Evolutionary conservation across 2,329 filamentous ascomycete genomes (phyloP).

Genomic region (Colletotrichum spaethianum): DNA sequence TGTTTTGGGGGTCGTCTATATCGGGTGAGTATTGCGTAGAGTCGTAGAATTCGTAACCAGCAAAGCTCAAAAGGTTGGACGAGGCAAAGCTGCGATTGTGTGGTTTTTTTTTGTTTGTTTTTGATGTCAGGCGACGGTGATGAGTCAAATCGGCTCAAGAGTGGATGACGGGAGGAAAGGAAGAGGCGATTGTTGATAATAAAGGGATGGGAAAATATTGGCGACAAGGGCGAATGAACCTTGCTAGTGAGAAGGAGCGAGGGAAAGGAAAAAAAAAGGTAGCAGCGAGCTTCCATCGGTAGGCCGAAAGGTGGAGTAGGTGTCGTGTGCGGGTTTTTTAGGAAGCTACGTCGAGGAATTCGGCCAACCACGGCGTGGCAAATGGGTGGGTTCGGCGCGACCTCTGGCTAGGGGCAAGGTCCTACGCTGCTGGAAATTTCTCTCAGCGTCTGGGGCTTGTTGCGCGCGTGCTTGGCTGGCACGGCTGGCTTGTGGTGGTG

Average conservation of each 20-base stretch:
- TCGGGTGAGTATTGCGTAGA: slow-evolving; percentile 1
- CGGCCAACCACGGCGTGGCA: slow-evolving; percentile 30
- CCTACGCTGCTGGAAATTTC: slow-evolving; percentile 36
- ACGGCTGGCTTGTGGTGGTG: not conserved
- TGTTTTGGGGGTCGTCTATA: slow-evolving; percentile 5
- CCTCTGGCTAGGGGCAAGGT: slow-evolving; percentile 16
- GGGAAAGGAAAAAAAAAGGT: slow-evolving; percentile 1
- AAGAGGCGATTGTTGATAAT: slow-evolving; percentile 18
- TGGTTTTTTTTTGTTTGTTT: slow-evolving; percentile 15
- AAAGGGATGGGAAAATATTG: slow-evolving; percentile 34
- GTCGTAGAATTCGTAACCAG: slow-evolving; percentile 14
- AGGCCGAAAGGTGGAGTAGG: slow-evolving; percentile 34
- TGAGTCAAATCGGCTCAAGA: slow-evolving; percentile 18
- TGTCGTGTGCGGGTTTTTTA: slow-evolving; percentile 45
- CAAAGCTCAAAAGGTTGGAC: not conserved
- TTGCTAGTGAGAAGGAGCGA: slow-evolving; percentile 10
- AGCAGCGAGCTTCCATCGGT: slow-evolving; percentile 20
- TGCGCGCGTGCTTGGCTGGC: not conserved
- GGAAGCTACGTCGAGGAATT: slow-evolving; percentile 21
- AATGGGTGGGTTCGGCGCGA: slow-evolving; percentile 8
- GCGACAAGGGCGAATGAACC: slow-evolving; percentile 20
- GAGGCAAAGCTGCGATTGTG: not conserved
- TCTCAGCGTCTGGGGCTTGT: slow-evolving; percentile 20
- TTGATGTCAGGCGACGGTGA: not conserved
- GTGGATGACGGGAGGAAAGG: not conserved